Base-by-base conservation (phyloP, 805 yeast genomes). In the Pichia thaimueangensis region DNA sequence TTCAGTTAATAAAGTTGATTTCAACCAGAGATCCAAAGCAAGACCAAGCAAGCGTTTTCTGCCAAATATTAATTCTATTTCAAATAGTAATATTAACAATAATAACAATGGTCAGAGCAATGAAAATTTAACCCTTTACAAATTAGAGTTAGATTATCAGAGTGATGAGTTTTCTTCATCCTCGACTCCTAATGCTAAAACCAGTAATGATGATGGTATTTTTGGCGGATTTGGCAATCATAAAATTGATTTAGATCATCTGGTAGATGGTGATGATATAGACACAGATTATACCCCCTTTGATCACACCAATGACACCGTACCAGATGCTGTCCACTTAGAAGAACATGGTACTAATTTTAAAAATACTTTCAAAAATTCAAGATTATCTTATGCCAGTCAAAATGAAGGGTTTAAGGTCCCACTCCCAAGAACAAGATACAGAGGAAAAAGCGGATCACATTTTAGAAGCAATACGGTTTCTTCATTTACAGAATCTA, bases 391-490 rank as follows among this genome's bases (percentile, higher is more conserved):
- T 19, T 10, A 32, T 32, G 13, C 17, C 13, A 35, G 19, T 31
- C 17, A 17, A 3, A 36, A 39, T 29, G 47, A 44, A 8, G 44
- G 45, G 23, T 42, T 45, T 28, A 47, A 47, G 39, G 37, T 45
- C 13, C 40, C 50, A 27, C 35, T 42, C 11, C 42, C 47, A 21
- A 29, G 35, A 7, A 34, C 44, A 27, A 37, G 22, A 28, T 13
- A 38, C 16, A 41, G 40, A 15, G 32, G 45, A 27, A 36, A 31
- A 6, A 25, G 20, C n/a, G 17, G 43, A 10, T 29, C 45, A 19
- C 62, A 57, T 44, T 41, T 45, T 25, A 51, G 62, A 24, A 51
- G 60, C 17, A 55, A 59, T 34, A 58, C 63, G 4, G 45, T 57
- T 16, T 45, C 56, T 25, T 43, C 54, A 35, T 51, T 55, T 28